Conservation (phyloP, 352 stramenopile species). For the Pythium monospermum region DNA sequence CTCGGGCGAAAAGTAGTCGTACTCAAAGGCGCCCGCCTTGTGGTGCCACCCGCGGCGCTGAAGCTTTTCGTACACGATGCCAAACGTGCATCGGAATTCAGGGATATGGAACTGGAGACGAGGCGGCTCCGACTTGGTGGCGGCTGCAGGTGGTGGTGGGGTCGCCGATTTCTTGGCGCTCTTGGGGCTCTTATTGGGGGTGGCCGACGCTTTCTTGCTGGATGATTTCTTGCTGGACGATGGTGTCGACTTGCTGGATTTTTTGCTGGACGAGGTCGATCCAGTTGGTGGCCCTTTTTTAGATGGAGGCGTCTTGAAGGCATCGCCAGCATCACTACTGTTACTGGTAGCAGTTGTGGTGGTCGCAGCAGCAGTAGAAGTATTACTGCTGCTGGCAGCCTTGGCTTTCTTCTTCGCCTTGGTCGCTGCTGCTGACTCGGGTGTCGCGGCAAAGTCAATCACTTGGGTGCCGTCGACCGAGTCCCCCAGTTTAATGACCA, state of each 20-base stretch:
- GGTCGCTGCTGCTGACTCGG: constrained; percentile 16
- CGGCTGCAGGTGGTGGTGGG: too few species aligned
- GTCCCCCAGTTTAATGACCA: constrained; percentile 58
- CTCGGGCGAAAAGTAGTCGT: constrained; percentile 70
- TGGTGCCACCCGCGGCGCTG: constrained; percentile 59
- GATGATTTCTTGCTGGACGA: constrained; percentile 2
- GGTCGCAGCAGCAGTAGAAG: constrained; percentile 9
- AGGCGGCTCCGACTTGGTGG: constrained; percentile 34
- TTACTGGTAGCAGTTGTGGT: constrained; percentile 19
- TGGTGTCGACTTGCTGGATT: neutral
- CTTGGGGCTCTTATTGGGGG: constrained; percentile 18
- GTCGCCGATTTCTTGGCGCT: constrained; percentile 7
- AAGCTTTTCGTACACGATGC: constrained; percentile 55
- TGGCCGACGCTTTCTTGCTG: constrained; percentile 20
- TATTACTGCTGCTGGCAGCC: too few species aligned
- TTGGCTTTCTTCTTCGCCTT: constrained; percentile 20
- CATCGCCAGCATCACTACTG: neutral
- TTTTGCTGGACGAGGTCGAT: constrained; percentile 1
- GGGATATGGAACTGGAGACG: constrained; percentile 35
- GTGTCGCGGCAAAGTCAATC: constrained; percentile 38
- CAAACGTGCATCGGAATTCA: constrained; percentile 68
- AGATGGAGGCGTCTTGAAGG: constrained; percentile 7
- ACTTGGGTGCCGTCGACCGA: constrained; percentile 60
- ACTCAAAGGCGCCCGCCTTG: constrained; percentile 56
- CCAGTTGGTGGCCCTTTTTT: constrained; percentile 7